A percentile compares a stretch with the other conserved stretches of the same genome.
These are phyloP conservation scores for Dryas octopetala DNA, from an alignment of 306 rosid genomes.

Conservation along the genomic window DNA sequence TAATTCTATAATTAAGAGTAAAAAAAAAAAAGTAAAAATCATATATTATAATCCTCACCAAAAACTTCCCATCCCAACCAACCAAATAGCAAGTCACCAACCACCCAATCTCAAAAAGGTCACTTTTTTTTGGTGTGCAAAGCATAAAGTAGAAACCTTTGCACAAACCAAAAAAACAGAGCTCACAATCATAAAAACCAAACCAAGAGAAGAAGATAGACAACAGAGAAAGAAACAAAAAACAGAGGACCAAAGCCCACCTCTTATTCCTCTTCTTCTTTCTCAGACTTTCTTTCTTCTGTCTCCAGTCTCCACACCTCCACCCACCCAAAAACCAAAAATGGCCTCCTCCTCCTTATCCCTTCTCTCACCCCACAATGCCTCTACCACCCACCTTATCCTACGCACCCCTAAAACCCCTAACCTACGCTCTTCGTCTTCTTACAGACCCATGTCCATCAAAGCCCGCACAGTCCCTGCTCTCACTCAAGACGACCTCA, in stretches of 20 bases:
- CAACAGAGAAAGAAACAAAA: not conserved
- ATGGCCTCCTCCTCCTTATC: constrained; percentile 67
- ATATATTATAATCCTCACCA: not conserved
- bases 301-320: not conserved
- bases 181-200: not conserved
- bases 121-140: not conserved
- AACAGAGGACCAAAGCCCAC: not conserved
- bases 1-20: too few relatives aligned
- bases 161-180: not conserved
- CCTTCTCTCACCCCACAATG: constrained; percentile 47
- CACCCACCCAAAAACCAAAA: constrained; percentile 13
- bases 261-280: not conserved
- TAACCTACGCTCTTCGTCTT: constrained; percentile 38
- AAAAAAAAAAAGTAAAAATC: not conserved
- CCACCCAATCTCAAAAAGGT: not conserved
- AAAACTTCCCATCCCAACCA: not conserved
- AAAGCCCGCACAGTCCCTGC: constrained; percentile 51
- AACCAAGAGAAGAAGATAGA: not conserved
- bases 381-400: constrained; percentile 44
- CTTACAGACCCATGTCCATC: constrained; percentile 31
- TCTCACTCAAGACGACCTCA: constrained; percentile 82
- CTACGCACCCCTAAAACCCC: constrained; percentile 46
- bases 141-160: not conserved
- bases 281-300: not conserved
- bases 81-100: not conserved